Conservation (phyloP, 2,329 filamentous ascomycete genomes). For the Botryotinia calthae region DNA sequence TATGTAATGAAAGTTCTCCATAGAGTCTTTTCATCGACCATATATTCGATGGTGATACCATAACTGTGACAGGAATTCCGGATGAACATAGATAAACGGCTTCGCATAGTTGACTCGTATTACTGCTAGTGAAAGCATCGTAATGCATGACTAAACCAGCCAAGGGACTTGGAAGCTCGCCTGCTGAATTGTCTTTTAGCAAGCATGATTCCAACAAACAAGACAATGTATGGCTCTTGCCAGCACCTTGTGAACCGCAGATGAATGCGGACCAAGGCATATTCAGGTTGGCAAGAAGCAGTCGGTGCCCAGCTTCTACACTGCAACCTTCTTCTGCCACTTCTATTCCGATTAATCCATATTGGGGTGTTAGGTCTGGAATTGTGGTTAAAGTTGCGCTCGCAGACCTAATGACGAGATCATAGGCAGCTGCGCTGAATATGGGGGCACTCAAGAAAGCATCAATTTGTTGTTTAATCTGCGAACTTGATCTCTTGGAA, state of each 20-base stretch:
- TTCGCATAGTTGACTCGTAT: not conserved
- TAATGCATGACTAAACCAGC: constrained; percentile 57
- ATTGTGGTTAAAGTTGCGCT: not conserved
- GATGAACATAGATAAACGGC: constrained; percentile 5
- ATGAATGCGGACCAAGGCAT: constrained; percentile 51
- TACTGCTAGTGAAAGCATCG: not conserved
- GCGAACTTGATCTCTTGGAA: not conserved
- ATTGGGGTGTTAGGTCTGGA: not conserved
- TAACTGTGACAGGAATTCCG: not conserved
- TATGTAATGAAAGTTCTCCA: not conserved
- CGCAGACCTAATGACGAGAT: constrained; percentile 1
- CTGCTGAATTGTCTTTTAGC: constrained; percentile 35
- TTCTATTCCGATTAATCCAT: not conserved
- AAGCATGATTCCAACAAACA: constrained; percentile 42
- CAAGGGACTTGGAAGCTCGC: constrained; percentile 45
- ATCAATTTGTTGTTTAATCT: not conserved
- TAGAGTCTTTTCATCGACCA: constrained; percentile 4
- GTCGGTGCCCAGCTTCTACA: not conserved
- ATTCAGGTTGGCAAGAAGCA: constrained; percentile 8
- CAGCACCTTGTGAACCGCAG: constrained; percentile 60
- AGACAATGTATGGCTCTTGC: constrained; percentile 53
- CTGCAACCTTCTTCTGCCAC: not conserved
- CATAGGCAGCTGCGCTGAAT: constrained; percentile 1
- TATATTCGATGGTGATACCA: constrained; percentile 6
- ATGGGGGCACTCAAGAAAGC: constrained; percentile 1